Base-by-base conservation (phyloP, 306 rosid species). In the Cyclanthera cordifolia region DNA sequence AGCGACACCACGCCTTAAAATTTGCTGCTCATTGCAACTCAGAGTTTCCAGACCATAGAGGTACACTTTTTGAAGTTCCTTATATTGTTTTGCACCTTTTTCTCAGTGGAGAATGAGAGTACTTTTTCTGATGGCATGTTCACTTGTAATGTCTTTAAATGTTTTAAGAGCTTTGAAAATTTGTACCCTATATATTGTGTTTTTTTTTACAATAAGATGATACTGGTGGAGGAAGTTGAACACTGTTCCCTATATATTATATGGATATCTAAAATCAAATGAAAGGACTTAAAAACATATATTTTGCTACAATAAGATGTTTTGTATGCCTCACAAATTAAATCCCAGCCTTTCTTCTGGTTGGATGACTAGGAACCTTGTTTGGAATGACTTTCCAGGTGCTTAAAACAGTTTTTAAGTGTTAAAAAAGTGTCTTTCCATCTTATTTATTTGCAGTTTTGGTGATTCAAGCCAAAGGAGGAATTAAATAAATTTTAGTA, bases 1-100 rank as follows among this genome's bases (percentile, higher is more conserved):
- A 90, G 51, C 81, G 70, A 24, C 84, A 80, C 43, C 84, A 80
- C 43, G 70, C 87, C 73, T 83, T 84, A 77, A 87, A 86, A 82
- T 60, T 87, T 76, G 82, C 85, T 34, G 48, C 88, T 77, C 88
- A 82, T 66, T 75, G 80, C 74, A 83, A 72, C 83, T 59, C 85
- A 15, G 85, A 63, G 48, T 63, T 70, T 50, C 81, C 69, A 70
- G 79, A 70, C 67, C 85, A 70, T 72, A 53, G 81, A 63, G 96
- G 94, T 87, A 65, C 53, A 57, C 58, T 67, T 70, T 76, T 27
- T 50, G 53, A 53, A 60, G 65, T 53, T 58, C 17, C 21, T 28
- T 69, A 9, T 4, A 23, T 34, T 41, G 16, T 16, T 17, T 5
- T 60, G 3, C 14, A 21, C 5, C 2, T 46, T 15, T 32, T 30